Evolutionary conservation across 2,329 filamentous ascomycete genomes (phyloP).

Genomic region (Penicillium occitanis): DNA sequence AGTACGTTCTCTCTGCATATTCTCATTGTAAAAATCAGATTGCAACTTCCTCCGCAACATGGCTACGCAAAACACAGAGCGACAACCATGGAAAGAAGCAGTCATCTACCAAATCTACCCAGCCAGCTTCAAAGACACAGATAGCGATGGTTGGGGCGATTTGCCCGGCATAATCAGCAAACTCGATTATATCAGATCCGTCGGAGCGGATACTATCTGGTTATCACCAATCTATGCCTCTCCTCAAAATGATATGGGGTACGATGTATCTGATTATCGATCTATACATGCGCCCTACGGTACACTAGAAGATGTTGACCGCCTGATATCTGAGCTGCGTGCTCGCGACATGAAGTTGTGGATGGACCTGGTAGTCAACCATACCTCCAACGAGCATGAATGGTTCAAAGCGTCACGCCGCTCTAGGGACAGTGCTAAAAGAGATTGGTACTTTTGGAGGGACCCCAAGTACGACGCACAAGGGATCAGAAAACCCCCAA

Average conservation of each 20-base stretch:
- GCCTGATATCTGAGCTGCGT: slow-evolving; percentile 45
- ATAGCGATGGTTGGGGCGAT: not conserved
- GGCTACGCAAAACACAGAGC: slow-evolving; percentile 8
- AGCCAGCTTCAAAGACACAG: not conserved
- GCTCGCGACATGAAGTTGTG: slow-evolving; percentile 51
- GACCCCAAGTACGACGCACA: slow-evolving; percentile 52
- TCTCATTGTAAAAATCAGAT: not conserved
- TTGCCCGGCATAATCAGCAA: not conserved
- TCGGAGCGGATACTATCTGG: not conserved
- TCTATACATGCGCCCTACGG: slow-evolving; percentile 27
- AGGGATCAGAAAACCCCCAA: slow-evolving; percentile 38
- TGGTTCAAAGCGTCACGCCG: slow-evolving; percentile 16
- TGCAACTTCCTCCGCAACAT: not conserved
- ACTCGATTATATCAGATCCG: not conserved
- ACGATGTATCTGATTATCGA: not conserved
- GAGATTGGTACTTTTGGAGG: slow-evolving; percentile 30
- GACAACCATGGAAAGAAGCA: slow-evolving; percentile 15
- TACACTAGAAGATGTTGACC: slow-evolving; percentile 47
- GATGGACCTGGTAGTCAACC: slow-evolving; percentile 51
- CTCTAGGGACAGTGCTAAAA: not conserved
- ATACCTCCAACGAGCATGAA: slow-evolving; percentile 35
- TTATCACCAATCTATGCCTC: not conserved
- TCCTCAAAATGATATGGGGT: not conserved
- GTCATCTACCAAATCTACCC: slow-evolving; percentile 3
- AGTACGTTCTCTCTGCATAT: not conserved